Evolutionary conservation across 768 basidiomycete genomes (phyloP), one percentile per base, ranked within the genome.

Genomic region (Pholiota microspora): DNA sequence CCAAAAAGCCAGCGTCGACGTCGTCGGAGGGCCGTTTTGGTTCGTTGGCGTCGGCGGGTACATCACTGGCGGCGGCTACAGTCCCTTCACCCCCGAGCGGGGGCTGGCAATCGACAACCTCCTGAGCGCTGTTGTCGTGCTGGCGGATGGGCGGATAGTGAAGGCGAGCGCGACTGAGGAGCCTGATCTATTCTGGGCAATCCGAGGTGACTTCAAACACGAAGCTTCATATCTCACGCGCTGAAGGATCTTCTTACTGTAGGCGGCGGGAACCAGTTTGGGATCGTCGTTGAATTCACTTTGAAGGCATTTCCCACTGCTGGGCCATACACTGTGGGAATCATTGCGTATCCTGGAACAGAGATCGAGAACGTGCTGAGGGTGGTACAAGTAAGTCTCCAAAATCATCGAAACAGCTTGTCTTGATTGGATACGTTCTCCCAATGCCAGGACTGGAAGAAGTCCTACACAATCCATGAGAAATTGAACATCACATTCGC

Each of bases 111-210:
- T 56, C 29, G 58, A 65, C 58, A 57, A 68, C 55, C 34, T 65
- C 13, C 13, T 67, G 8, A 31, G 54, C 7, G 63, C 58, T 10
- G 59, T 60, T 3, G 62, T 65, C 0, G 59, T 65, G 10, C 42
- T 65, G 29, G 63, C 64, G 7, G 56, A 62, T 49, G 62, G 62
- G 13, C 28, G 50, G 24, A 59, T 63, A n/a, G 52, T 60, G 12
- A 49, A 29, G 23, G 38, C 56, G 50, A 62, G 55, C 42, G 55
- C 40, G 12, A 59, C 51, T 1, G 49, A 62, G 40, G 56, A 64
- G 29, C 48, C 70, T 65, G 47, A 65, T 54, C 45, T 65, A 2
- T 67, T 62, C 52, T 67, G 62, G 64, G 66, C 66, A 2, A 67
- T 67, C 38, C 45, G 64, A 42, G 66, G 66, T 64, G 15, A 50